Conservation (phyloP, 2,329 filamentous ascomycete genomes). For the Diaporthe citri region DNA sequence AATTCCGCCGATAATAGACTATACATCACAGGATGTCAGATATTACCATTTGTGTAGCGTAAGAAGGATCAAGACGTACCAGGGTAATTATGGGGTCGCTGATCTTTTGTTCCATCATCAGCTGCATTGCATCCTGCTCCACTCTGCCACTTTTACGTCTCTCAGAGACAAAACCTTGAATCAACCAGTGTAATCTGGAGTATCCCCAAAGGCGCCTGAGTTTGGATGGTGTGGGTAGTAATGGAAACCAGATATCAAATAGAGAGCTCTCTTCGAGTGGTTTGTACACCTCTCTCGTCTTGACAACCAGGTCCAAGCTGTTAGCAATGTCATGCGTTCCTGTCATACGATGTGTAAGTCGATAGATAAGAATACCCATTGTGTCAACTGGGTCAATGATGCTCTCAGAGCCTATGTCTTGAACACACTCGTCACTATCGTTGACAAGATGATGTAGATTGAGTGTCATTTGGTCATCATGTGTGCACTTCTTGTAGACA, state of each 20-base stretch:
- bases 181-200: conserved; percentile 2
- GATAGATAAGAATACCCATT: background rate
- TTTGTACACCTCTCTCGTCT: conserved; percentile 12
- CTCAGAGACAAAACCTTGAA: background rate
- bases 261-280: background rate
- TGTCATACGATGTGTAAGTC: conserved; percentile 1
- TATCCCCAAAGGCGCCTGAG: conserved; percentile 1
- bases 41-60: background rate
- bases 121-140: conserved; percentile 4
- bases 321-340: conserved; percentile 4
- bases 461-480: conserved; percentile 2
- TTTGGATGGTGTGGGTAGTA: conserved; percentile 5
- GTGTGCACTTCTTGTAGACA: conserved; percentile 4
- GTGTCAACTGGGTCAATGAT: conserved; percentile 10
- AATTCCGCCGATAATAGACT: background rate
- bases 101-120: conserved; percentile 12
- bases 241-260: conserved; percentile 2
- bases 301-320: background rate
- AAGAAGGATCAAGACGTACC: background rate
- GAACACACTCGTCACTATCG: conserved; percentile 7
- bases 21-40: background rate
- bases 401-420: background rate
- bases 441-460: conserved; percentile 5
- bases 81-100: background rate
- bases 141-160: conserved; percentile 3